Base-by-base conservation (phyloP, 2,329 filamentous ascomycete genomes). In the Sclerotinia borealis region DNA sequence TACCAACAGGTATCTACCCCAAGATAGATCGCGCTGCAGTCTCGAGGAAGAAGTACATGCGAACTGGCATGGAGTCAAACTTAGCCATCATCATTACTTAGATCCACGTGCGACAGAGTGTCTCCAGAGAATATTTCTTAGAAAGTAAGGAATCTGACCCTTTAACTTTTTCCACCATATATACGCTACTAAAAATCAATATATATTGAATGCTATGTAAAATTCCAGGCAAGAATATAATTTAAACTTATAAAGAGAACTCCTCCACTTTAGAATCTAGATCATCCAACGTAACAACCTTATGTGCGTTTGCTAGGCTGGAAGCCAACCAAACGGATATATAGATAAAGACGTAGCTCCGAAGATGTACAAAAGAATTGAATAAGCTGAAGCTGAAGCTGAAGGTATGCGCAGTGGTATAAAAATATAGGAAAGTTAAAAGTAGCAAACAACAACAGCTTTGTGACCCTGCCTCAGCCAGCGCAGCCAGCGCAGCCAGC, bases 221-320 rank as follows among this genome's bases (percentile, higher is more conserved):
- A 7, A 7, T 54, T 54, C 51, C 36, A 29, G 25, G 7, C 2
- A 27, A 55, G 27, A 49, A 49, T 29, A n/a, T n/a, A n/a, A n/a
- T n/a, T n/a, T n/a, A 15, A 7, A 45, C n/a, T 13, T 1, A 34
- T 5, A 27, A 37, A 37, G 34, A 37, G 11, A 6, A 25, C 19
- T 36, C 19, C 9, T 27, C 50, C 34, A 7, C 50, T 11, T 27
- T 11, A 15, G n/a, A 7, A 31, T 11, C 19, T 11, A 15, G n/a
- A 0, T 19, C 4, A 13, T 11, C 1, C 13, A 19, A 36, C 3
- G 2, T 17, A 15, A n/a, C n/a, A n/a, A n/a, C n/a, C n/a, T n/a
- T 27, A 19, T 37, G 2, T 52, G 34, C 22, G 22, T n/a, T 22
- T 8, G 9, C 22, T 6, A 22, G 25, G 31, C 22, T n/a, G 19